Evolutionary conservation across 148 eudicot species (phyloP), one percentile per base, ranked within the genome.

Genomic region (Agrostemma githago): DNA sequence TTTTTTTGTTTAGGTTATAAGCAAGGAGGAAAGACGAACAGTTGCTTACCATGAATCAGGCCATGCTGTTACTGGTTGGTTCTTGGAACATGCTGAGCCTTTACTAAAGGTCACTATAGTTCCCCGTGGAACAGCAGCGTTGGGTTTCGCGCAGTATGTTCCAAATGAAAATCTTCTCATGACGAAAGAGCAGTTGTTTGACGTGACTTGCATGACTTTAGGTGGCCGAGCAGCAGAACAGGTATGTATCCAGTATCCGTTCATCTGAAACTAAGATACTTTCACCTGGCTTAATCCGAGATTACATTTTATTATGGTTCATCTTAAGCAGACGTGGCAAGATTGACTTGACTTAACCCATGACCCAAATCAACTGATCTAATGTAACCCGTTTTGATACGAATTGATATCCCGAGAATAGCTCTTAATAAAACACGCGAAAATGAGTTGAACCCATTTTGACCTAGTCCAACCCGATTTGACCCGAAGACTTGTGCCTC

Each of bases 201-300:
- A 92, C 78, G 83, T 87, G 84, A 92, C 96, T 21, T 92, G 97
- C 76, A 90, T 92, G 96, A 92, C 97, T 40, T 88, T 92, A 76
- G 97, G 97, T 63, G 97, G 97, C 48, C 88, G 97, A 65, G 97
- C 97, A 58, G 89, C 97, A 77, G 97, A 92, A 66, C 90, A 92
- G 91, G 97, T 92, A 81, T 40, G 37, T 51, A 40, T 3, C 57
- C 34, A 51, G 1, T 8, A 11, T 11, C 14, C 14, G 56, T 53
- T 14, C n/a, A 12, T 17, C 59, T 5, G 53, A 59, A 42, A 16
- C 5, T 59, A 17, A 57, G 21, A 62, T 11, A 63, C 34, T 26
- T 26, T 26, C 34, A 26, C 34, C 34, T 26, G 34, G 34, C 34
- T 26, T 26, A 0, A 26, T 26, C 34, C 1, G 34, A 26, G 34